Evolutionary conservation across 768 basidiomycete species (phyloP), one percentile per base, ranked within the genome.

Genomic region (Asterophora lycoperdoides): DNA sequence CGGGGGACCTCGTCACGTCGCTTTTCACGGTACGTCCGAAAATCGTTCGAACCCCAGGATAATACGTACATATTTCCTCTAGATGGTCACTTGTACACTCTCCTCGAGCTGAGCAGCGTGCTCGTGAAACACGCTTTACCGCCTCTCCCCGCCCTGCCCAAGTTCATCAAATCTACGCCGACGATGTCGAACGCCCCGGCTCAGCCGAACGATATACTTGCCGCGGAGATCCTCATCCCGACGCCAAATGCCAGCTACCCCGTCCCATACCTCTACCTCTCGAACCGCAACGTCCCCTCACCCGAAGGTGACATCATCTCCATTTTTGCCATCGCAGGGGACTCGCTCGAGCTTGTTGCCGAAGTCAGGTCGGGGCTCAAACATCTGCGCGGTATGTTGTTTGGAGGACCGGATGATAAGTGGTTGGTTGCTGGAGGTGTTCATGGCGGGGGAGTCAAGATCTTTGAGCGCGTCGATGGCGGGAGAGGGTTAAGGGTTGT

Each of bases 231-330:
- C 52, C 70, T 87, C 46, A 68, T 86, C 48, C 80, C 85, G 0
- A 58, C 67, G 5, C 70, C 80, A 10, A 81, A 80, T 52, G 35
- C 66, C 6, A 60, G 73, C 3, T 84, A 74, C 67, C 71, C 81
- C 0, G 69, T 66, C 0, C 72, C 78, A 2, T 84, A 84, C 62
- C 67, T 90, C 13, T 91, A 89, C 59, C 67, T 79, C 9, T 84
- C 88, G 3, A 92, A 90, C 64, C 75, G 89, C 28, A 83, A 89
- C 56, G 81, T 88, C 57, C 82, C 82, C 4, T 75, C 79, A 17
- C 70, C 79, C 0, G 79, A 75, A 39, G 87, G 89, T 18, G 89
- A 92, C 62, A 78, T 78, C 26, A 79, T 92, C 53, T 75, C 86
- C 5, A 76, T 90, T 28, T 89, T 85, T 66, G 71, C 77, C 6